These are phyloP conservation scores for Aspergillus texensis DNA, from an alignment of 2,329 filamentous ascomycete species.

Conservation along the genomic window DNA sequence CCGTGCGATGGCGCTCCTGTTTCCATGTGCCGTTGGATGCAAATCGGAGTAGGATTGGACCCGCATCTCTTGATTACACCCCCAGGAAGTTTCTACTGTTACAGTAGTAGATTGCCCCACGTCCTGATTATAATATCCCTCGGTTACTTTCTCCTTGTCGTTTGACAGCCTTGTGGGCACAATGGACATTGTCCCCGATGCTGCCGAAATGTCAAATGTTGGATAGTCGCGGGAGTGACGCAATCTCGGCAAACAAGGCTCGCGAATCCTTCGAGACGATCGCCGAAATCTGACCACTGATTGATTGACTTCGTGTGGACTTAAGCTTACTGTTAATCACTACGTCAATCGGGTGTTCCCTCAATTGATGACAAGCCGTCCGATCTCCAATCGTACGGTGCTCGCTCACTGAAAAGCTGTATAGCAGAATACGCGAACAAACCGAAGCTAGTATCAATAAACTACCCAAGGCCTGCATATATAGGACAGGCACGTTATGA, in stretches of 20 bases:
- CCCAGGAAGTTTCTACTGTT: no score
- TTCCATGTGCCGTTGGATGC: not conserved
- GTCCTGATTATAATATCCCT: not conserved
- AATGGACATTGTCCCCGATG: not conserved
- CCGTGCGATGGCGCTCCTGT: not conserved
- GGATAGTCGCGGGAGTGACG: not conserved
- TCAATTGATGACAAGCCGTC: not conserved
- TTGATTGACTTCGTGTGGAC: not conserved
- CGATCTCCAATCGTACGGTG: not conserved
- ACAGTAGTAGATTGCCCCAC: not conserved
- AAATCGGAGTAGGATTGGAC: not conserved
- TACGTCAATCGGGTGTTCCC: not conserved
- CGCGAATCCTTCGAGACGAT: not conserved
- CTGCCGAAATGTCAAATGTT: not conserved
- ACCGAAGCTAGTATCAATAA: not conserved
- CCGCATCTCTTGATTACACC: not conserved
- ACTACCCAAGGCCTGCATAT: not conserved
- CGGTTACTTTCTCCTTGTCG: not conserved
- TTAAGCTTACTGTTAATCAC: not conserved
- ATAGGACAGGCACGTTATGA: not conserved
- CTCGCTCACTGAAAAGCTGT: not conserved
- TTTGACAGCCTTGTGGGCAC: not conserved
- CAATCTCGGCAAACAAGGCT: conserved; percentile 1
- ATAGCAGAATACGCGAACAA: not conserved
- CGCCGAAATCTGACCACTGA: not conserved